Percentiles rank a stretch among this genome's conserved stretches.
phyloP scores from a whole-genome alignment of 805 yeast genomes.

The Lachancea thermotolerans region DNA sequence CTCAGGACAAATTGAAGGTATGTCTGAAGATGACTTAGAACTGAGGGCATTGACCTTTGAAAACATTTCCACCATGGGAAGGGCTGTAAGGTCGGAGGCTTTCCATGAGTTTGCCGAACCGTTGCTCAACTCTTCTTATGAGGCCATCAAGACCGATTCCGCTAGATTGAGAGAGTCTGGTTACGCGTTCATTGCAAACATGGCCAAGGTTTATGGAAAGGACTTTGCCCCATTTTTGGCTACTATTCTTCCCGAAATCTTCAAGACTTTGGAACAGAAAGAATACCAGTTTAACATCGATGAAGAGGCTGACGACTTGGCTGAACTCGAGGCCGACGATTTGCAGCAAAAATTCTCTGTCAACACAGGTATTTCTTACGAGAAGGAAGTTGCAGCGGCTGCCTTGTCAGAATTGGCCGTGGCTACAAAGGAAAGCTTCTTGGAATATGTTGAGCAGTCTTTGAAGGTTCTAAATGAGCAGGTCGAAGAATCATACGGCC shows the following conservation, averaged over 20 bases:
- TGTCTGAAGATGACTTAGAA: slow-evolving; percentile 84
- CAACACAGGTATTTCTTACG: slow-evolving; percentile 91
- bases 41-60: slow-evolving; percentile 89
- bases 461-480: slow-evolving; percentile 59
- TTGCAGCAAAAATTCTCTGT: slow-evolving; percentile 70
- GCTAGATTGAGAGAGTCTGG: slow-evolving; percentile 91
- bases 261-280: slow-evolving; percentile 76
- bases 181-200: slow-evolving; percentile 83
- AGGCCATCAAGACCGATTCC: slow-evolving; percentile 67
- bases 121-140: slow-evolving; percentile 79
- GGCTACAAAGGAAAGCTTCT: slow-evolving; percentile 78
- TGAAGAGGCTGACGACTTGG: slow-evolving; percentile 42
- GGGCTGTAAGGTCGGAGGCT: slow-evolving; percentile 90
- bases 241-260: slow-evolving; percentile 75
- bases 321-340: slow-evolving; percentile 52
- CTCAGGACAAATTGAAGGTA: slow-evolving; percentile 61
- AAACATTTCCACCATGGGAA: slow-evolving; percentile 88
- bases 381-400: slow-evolving; percentile 91
- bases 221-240: slow-evolving; percentile 83
- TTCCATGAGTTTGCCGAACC: slow-evolving; percentile 84
- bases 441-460: slow-evolving; percentile 67
- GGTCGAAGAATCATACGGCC: slow-evolving; percentile 80
- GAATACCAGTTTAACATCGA: slow-evolving; percentile 67
- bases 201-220: slow-evolving; percentile 91
- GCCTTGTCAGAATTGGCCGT: slow-evolving; percentile 82